Evolutionary conservation across 805 yeast species (phyloP), one percentile per base, ranked within the genome.

Genomic region (Candida dendrica): DNA sequence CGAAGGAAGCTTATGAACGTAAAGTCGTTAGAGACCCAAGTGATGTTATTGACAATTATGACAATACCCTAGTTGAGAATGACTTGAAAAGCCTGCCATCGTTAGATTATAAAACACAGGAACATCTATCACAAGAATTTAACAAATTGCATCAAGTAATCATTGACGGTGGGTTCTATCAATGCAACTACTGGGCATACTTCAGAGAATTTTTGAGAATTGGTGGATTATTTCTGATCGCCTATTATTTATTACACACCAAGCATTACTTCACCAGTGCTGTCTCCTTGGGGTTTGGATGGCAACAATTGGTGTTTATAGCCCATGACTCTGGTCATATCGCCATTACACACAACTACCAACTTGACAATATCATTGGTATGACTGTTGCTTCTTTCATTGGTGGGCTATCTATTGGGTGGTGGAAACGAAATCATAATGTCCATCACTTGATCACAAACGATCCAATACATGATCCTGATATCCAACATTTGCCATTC

Each of bases 351-450:
- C 96, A 88, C 58, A 69, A 84, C 52, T 88, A 83, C 61, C 83
- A 80, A 50, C 37, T 76, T 9, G 96, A 88, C 60, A 88, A 82
- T 55, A 58, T 83, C 16, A 69, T 85, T 43, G 95, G 95, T 1
- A 76, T 81, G 60, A 39, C 77, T 2, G 68, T 88, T 39, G 95
- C 95, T 1, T 78, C 85, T 47, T 88, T 72, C 68, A 62, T 79
- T 40, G 96, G 96, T n/a, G 96, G 96, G 0, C 68, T 88, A 34
- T 84, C 95, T 37, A 57, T 87, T 17, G 95, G 95, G 2, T 88
- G 96, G 96, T 88, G 96, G 96, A 89, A 88, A 53, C 71, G 90
- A 40, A 88, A 85, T 61, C 96, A 88, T 63, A 88, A 88, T 58
- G 95, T 88, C n/a, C 96, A 88, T 61, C 96, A 88, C 59, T 64